Evolutionary conservation across 371 early-diverging fungal genomes (phyloP).

Genomic region (Globomyces sp.): DNA sequence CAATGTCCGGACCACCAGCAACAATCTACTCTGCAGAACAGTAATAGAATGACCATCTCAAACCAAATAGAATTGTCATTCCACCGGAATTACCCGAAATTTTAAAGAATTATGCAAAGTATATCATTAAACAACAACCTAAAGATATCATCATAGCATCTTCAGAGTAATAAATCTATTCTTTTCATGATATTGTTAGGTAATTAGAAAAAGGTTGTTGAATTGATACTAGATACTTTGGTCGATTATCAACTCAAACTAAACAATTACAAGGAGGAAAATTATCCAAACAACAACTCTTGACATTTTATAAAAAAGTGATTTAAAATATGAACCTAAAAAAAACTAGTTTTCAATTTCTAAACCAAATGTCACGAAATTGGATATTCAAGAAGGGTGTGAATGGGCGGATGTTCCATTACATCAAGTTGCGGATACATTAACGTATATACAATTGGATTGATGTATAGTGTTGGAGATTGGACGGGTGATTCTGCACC

Average conservation of each 20-base stretch:
- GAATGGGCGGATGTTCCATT: constrained; percentile 23
- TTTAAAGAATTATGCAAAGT: constrained; percentile 53
- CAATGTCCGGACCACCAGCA: not conserved
- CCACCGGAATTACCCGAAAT: constrained; percentile 55
- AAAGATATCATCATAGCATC: constrained; percentile 41
- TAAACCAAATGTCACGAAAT: constrained; percentile 23
- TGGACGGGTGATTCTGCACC: constrained; percentile 42
- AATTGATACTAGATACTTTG: constrained; percentile 37
- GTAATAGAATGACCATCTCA: no score
- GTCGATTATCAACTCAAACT: constrained; percentile 36
- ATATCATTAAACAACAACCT: constrained; percentile 49
- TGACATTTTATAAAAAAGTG: constrained; percentile 46
- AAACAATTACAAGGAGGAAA: constrained; percentile 25
- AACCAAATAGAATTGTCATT: constrained; percentile 32
- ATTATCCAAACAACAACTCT: constrained; percentile 43
- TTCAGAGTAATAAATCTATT: constrained; percentile 33
- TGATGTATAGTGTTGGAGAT: not conserved
- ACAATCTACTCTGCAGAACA: constrained; percentile 50
- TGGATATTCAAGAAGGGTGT: constrained; percentile 44
- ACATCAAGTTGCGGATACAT: constrained; percentile 34
- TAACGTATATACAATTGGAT: constrained; percentile 23
- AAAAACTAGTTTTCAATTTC: constrained; percentile 4
- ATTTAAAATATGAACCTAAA: not conserved
- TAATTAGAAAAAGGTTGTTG: no score
- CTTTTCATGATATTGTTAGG: not conserved